Evolutionary conservation across 2,329 filamentous ascomycete genomes (phyloP), one percentile per base, ranked within the genome.

Genomic region (Aspergillus viridinutans): DNA sequence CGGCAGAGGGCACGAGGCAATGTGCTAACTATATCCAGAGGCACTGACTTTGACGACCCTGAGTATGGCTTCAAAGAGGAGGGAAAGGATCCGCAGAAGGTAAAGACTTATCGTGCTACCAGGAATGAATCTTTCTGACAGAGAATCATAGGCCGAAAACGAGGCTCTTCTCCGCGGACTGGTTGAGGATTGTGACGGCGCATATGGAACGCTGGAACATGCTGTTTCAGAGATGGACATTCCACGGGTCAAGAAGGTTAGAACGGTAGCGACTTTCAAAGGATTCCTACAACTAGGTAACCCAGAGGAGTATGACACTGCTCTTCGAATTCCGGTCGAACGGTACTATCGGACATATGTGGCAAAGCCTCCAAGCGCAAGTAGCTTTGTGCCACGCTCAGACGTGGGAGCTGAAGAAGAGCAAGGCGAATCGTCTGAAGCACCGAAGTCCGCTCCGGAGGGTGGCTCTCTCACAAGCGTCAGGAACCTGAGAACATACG

Each of bases 1-100:
- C 59, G 2, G 29, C 7, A 1, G 5, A 2, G 6, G 20, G 1
- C 4, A 25, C 28, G 32, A 14, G 23, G 6, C 40, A 42, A 48
- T 25, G 23, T 47, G 49, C 70, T 76, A 71, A 73, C 57, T 23
- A 32, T 29, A 23, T 47, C 3, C 57, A 92, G 89, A 54, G 94
- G 94, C 14, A 85, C 96, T 20, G 94, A 99, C 71, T 97, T 99
- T 73, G 92, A 99, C 69, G 92, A 97, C 71, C 71, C 85, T 1
- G 92, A 96, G 2, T 96, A 88, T 69, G 92, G 92, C 45, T 90
- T 90, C 70, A 96, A 96, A 72, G 93, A 97, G 75, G 92, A 97
- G 72, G 84, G 89, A 62, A 99, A 99, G 71, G 77, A 87, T 20
- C 63, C 72, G 0, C 71, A 74, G 52, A 97, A 97, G 81, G 86